These are phyloP conservation scores for Perkinsus chesapeaki DNA, from an alignment of 169 alveolate genomes.

Conservation along the genomic window DNA sequence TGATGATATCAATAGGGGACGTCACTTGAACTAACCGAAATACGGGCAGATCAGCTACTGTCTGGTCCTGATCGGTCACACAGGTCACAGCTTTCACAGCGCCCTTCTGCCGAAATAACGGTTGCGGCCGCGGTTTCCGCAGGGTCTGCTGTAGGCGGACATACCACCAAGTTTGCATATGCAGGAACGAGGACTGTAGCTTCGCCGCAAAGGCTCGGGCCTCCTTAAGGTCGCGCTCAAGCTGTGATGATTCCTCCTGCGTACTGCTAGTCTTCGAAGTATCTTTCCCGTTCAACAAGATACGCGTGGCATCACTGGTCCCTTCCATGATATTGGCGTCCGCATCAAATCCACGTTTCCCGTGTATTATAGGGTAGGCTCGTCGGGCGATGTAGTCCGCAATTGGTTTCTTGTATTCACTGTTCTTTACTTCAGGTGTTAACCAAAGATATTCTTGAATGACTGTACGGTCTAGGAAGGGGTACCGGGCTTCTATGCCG, in stretches of 20 bases:
- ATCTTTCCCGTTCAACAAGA: no score
- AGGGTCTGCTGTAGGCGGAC: background rate
- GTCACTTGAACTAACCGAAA: background rate
- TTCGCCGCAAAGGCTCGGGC: background rate
- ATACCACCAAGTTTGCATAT: background rate
- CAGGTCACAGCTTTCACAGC: background rate
- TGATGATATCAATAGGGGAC: background rate
- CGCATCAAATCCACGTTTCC: constrained; percentile 29
- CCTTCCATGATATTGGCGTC: constrained; percentile 19
- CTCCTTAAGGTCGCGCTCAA: background rate
- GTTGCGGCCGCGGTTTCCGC: background rate
- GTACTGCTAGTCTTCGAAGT: no score
- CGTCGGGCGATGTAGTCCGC: background rate
- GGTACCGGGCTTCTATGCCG: constrained; percentile 10
- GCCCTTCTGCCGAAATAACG: background rate
- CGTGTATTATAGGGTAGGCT: background rate
- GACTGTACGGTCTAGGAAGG: constrained; percentile 1
- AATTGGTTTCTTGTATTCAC: background rate
- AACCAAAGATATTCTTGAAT: constrained; percentile 6
- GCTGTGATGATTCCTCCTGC: background rate
- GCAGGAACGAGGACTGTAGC: background rate
- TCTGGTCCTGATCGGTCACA: background rate
- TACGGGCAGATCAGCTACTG: background rate
- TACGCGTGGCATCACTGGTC: background rate
- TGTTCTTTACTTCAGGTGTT: background rate